Evolutionary conservation across 1,284 basidiomycete species (phyloP), one percentile per base, ranked within the genome.

Genomic region (Cryptococcus floricola): DNA sequence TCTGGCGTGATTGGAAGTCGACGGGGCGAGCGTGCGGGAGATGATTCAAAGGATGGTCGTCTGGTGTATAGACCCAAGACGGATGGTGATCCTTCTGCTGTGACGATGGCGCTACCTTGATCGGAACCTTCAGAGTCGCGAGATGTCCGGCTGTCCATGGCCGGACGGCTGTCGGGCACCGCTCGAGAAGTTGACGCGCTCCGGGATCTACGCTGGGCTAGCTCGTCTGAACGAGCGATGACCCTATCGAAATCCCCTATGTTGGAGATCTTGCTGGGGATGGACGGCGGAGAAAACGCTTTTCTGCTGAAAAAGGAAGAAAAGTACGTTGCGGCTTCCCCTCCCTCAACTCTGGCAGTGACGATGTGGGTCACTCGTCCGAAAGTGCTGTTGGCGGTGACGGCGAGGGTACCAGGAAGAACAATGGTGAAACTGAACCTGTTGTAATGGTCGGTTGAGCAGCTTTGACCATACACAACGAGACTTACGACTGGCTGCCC

Each of bases 381-480:
- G 38, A 60, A 67, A 27, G 49, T 25, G 56, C 70, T 69, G 39
- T 54, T 53, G 57, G 70, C 70, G 44, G 63, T 62, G 0, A 67
- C 67, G 3, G 70, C 70, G 18, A 67, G 57, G 10, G 70, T 72
- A 0, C 68, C 70, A 1, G 70, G 70, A 7, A 72, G 58, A 18
- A 70, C 60, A 25, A 72, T 63, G 2, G 62, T 60, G 58, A 72
- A 72, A 3, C 64, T 59, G 59, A 70, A 72, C 38, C 66, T 70
- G 54, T 18, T 25, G 5, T 2, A 7, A 27, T 8, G 16, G 14
- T 28, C 4, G 14, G 49, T n/a, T 3, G 27, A 10, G 7, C 19
- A 43, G 49, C 18, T 51, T 37, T 31, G 9, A 5, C n/a, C 14
- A 13, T 27, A 63, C 60, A 39, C 60, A 65, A 37, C 31, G 38